Conservation (phyloP, 768 basidiomycete species). For the Agaricus subrufescens region DNA sequence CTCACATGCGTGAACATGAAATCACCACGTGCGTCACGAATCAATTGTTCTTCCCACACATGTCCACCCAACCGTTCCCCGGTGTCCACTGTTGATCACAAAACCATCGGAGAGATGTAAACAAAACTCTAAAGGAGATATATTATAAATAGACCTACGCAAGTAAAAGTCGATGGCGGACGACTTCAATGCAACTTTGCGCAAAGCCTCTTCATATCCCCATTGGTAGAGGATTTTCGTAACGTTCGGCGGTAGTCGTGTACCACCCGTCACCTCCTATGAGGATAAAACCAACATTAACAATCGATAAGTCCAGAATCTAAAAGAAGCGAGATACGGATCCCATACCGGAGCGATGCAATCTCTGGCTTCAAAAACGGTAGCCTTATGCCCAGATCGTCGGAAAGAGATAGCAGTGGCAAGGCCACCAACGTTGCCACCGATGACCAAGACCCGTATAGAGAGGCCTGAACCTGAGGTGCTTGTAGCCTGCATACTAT, state of each 20-base stretch:
- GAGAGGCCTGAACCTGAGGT: conserved; percentile 10
- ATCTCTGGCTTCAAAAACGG: conserved; percentile 39
- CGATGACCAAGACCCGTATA: conserved; percentile 32
- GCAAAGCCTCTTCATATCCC: conserved; percentile 34
- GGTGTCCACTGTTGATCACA: conserved; percentile 33
- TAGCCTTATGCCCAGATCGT: conserved; percentile 50
- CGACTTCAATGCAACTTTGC: conserved; percentile 18
- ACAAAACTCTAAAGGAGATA: background rate
- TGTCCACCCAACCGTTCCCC: conserved; percentile 47
- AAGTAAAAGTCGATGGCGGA: conserved; percentile 18
- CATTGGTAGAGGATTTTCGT: conserved; percentile 53
- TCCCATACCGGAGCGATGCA: background rate
- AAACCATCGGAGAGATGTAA: background rate
- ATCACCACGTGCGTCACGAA: conserved; percentile 38
- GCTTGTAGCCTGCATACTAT: background rate
- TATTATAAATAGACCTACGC: conserved; percentile 9
- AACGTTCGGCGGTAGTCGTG: conserved; percentile 44
- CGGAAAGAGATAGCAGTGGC: conserved; percentile 49
- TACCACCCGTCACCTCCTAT: conserved; percentile 20
- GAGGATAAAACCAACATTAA: background rate
- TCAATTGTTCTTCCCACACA: conserved; percentile 47
- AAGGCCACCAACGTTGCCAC: conserved; percentile 47
- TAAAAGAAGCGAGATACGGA: background rate
- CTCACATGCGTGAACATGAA: conserved; percentile 33
- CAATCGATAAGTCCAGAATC: background rate